phyloP scores from a whole-genome alignment of 768 basidiomycete genomes.

The Auricularia sp. region DNA sequence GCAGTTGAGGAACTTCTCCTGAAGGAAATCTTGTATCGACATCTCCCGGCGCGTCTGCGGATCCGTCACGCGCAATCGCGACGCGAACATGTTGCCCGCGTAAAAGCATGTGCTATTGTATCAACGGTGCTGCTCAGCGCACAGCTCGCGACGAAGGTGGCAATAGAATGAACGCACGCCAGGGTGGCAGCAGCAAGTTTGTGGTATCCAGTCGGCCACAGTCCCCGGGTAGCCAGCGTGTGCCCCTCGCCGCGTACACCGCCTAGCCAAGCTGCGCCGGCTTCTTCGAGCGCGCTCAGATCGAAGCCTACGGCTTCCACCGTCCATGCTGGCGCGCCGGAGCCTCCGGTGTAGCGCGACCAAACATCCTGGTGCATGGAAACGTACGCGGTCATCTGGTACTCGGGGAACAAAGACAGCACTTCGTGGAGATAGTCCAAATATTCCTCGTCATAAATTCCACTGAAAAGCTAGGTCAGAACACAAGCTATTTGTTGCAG shows the following conservation, averaged over 20 bases:
- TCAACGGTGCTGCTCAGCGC: background rate
- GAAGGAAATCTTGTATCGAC: slow-evolving; percentile 73
- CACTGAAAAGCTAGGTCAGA: slow-evolving; percentile 33
- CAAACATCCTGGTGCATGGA: slow-evolving; percentile 92
- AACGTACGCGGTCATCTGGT: slow-evolving; percentile 65
- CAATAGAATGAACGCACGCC: slow-evolving; percentile 31
- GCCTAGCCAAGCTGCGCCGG: slow-evolving; percentile 78
- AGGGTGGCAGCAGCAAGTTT: slow-evolving; percentile 90
- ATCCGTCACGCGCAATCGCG: slow-evolving; percentile 53
- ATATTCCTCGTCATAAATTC: slow-evolving; percentile 77
- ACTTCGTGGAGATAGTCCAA: slow-evolving; percentile 66
- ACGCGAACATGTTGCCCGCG: slow-evolving; percentile 82
- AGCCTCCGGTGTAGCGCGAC: slow-evolving; percentile 91
- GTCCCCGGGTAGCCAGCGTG: slow-evolving; percentile 64
- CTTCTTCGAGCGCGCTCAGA: slow-evolving; percentile 64
- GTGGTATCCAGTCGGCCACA: slow-evolving; percentile 92
- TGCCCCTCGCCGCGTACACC: slow-evolving; percentile 73
- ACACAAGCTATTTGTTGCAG: background rate
- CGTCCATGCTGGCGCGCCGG: slow-evolving; percentile 96
- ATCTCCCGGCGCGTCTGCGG: slow-evolving; percentile 35
- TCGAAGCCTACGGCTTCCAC: slow-evolving; percentile 81
- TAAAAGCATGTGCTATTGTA: slow-evolving; percentile 74
- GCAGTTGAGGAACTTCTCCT: slow-evolving; percentile 70
- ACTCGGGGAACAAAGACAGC: slow-evolving; percentile 58
- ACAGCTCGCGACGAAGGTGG: background rate